Base-by-base conservation (phyloP, 1,284 basidiomycete species). In the Leccinum pachyderme region DNA sequence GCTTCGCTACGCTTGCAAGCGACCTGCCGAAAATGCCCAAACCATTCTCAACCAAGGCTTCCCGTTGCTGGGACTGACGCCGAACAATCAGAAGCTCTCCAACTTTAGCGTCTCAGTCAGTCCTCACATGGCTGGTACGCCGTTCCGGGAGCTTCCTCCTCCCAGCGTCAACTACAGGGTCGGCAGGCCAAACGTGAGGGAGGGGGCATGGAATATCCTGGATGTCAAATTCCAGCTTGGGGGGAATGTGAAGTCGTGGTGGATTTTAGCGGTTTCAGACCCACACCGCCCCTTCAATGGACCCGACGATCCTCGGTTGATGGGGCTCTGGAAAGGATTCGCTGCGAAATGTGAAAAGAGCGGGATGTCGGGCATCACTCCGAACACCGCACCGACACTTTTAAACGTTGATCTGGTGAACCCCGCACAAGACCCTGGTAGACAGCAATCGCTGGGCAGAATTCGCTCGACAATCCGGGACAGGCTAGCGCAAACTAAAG, bases 201-300 rank as follows among this genome's bases (percentile, higher is more conserved):
- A 85, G 39, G 89, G 83, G 0, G 78, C 79, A 27, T 91, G 89
- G 89, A 90, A 90, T 59, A 82, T 89, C 51, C 64, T 85, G 27
- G 75, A 84, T 24, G 82, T 86, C 50, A 81, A 81, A 63, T 88
- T 89, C 64, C 82, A 84, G 29, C 63, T 65, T 2, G 80, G 80
- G 0, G 82, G 75, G 0, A 59, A 53, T 2, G 75, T 87, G 24
- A 48, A 63, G 11, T 75, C 72, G 47, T 87, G 84, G 84, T 83
- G 80, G 69, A 79, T 87, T 5, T 58, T 89, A 2, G 76, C 82
- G 12, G 76, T 89, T 18, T 69, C 74, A 18, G 86, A 87, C 18
- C 73, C 76, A 5, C 43, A 45, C 0, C 55, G 56, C 13, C 70
- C 73, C 18, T 73, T 84, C 55, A 2, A 56, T 3, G 77, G 77